Evolutionary conservation across 257 asterid genomes (phyloP).

Genomic region (Ligustrum vulgare): DNA sequence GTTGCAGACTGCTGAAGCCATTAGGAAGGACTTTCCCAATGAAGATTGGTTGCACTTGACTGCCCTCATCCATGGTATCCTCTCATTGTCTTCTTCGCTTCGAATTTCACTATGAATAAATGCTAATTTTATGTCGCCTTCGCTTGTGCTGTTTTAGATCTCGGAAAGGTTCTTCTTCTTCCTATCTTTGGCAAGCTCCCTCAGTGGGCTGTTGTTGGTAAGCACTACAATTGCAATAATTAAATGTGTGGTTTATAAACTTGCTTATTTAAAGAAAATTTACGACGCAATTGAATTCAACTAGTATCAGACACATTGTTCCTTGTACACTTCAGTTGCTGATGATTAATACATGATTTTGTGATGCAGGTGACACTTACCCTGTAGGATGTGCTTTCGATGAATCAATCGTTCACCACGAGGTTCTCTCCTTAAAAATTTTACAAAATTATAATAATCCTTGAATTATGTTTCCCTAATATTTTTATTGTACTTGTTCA

Average conservation of each 20-base stretch:
- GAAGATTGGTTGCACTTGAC: conserved; percentile 93
- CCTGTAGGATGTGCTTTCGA: conserved; percentile 92
- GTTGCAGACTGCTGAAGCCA: conserved; percentile 88
- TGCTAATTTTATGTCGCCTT: too few relatives aligned
- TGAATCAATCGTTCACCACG: conserved; percentile 71
- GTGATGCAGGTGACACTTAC: conserved; percentile 60
- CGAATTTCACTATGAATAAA: too few relatives aligned
- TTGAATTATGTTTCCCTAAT: too few relatives aligned
- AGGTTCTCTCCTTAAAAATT: conserved; percentile 34
- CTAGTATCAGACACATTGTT: background rate
- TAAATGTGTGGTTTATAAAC: too few relatives aligned
- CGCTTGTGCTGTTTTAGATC: conserved; percentile 39
- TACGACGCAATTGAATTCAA: background rate
- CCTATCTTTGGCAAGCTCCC: conserved; percentile 84
- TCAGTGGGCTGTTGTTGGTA: conserved; percentile 96
- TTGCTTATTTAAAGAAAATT: too few relatives aligned
- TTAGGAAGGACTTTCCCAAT: conserved; percentile 75
- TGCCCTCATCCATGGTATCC: conserved; percentile 76
- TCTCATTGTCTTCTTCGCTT: background rate
- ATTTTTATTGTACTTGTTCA: background rate
- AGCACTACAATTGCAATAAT: background rate
- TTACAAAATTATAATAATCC: background rate
- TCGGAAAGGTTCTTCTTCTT: conserved; percentile 81
- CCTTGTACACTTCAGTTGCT: background rate
- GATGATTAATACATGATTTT: background rate